Evolutionary conservation across 1,284 basidiomycete species (phyloP), one percentile per base, ranked within the genome.

Genomic region (Pulchroboletus neoregius): DNA sequence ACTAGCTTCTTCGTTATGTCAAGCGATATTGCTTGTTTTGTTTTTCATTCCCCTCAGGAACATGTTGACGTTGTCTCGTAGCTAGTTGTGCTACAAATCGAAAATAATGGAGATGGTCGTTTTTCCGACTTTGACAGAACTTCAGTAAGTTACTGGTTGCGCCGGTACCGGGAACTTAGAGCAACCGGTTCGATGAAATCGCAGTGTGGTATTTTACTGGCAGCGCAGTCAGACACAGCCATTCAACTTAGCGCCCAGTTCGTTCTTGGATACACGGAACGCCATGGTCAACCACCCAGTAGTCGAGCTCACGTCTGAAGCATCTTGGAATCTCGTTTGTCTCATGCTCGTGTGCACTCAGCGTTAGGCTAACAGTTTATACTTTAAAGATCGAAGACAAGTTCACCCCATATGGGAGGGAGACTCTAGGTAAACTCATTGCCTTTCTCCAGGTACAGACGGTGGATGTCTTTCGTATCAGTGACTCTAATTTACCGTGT

Each of bases 361-460:
- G 39, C n/a, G 20, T 13, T 42, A 15, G 20, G 15, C 50, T 43
- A 31, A 55, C 39, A 39, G 13, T 34, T 34, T n/a, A n/a, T n/a
- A n/a, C n/a, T n/a, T n/a, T 36, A 13, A 34, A 94, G 91, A 73
- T 94, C 47, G 89, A 94, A 71, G 87, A 91, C 74, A 91, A 90
- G 70, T 88, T 98, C 77, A 90, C 90, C 6, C 79, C 84, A 10
- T 90, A 79, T 58, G 95, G 85, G 31, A 94, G 93, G 71, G 84
- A 93, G 58, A 87, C 82, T 5, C 76, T 98, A 38, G 75, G 80
- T 42, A 93, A 87, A 61, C 78, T 98, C 46, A 80, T 96, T 61
- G 71, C 73, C 38, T 98, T 98, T 67, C 76, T 94, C 48, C 82
- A 92, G 71, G 92, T 89, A 53, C 32, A 52, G 55, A 79, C 66